phyloP scores from a whole-genome alignment of 495 filamentous ascomycete genomes.

The Mytilinidion resinicola region DNA sequence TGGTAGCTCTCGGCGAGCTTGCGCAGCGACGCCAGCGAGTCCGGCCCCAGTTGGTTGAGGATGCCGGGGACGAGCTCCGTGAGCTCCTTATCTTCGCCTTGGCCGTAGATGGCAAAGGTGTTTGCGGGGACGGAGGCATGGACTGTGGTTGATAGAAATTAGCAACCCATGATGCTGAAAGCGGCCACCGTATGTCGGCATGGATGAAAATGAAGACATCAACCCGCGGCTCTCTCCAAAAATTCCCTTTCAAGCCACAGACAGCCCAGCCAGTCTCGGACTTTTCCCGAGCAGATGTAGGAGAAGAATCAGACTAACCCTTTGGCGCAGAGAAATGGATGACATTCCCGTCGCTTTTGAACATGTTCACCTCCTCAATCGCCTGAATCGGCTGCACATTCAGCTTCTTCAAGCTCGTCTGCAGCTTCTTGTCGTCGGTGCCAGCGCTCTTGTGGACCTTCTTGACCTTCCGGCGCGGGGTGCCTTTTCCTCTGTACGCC shows the following conservation, averaged over 20 bases:
- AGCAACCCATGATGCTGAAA: not conserved
- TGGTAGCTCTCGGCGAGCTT: slow-evolving; percentile 99
- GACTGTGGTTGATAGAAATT: slow-evolving; percentile 47
- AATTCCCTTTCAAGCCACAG: not conserved
- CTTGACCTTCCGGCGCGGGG: slow-evolving; percentile 95
- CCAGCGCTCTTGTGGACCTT: slow-evolving; percentile 85
- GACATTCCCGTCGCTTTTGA: slow-evolving; percentile 99
- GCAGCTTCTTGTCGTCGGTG: slow-evolving; percentile 99
- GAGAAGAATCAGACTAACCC: slow-evolving; percentile 51
- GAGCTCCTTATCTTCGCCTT: slow-evolving; percentile 98
- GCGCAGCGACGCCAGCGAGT: slow-evolving; percentile 93
- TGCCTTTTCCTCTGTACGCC: slow-evolving; percentile 82
- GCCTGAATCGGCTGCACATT: slow-evolving; percentile 72
- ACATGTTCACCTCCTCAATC: slow-evolving; percentile 99
- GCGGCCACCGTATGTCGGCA: not conserved
- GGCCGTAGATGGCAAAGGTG: slow-evolving; percentile 98
- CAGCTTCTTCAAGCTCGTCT: slow-evolving; percentile 56
- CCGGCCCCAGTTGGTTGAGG: slow-evolving; percentile 97
- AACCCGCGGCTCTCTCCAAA: not conserved
- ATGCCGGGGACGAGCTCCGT: slow-evolving; percentile 98
- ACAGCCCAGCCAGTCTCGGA: too few relatives aligned
- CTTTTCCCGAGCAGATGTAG: not conserved
- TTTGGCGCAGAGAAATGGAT: slow-evolving; percentile 98
- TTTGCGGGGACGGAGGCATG: slow-evolving; percentile 94
- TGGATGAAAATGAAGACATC: not conserved